These are phyloP conservation scores for Irpex rosettiformis DNA, from an alignment of 1,284 basidiomycete species.

Conservation along the genomic window DNA sequence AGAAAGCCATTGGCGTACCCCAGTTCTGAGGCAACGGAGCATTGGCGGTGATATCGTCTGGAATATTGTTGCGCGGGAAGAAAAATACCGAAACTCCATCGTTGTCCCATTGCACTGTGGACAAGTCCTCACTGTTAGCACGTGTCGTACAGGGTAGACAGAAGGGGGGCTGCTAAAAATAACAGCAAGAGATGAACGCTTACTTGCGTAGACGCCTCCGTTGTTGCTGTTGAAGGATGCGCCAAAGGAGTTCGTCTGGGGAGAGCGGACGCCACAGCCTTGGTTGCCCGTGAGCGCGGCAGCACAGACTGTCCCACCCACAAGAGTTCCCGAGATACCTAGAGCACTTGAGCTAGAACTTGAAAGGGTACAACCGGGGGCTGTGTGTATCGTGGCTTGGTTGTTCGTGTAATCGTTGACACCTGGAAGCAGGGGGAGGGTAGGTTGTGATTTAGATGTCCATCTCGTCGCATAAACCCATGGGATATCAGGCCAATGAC, in stretches of 20 bases:
- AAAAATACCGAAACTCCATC: conserved; percentile 78
- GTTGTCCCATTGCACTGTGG: conserved; percentile 70
- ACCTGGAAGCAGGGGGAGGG: conserved; percentile 22
- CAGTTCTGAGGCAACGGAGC: conserved; percentile 69
- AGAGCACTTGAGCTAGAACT: conserved; percentile 46
- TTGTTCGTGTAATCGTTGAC: conserved; percentile 77
- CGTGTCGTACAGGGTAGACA: not conserved
- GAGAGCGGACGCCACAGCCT: conserved; percentile 65
- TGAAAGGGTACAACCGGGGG: conserved; percentile 64
- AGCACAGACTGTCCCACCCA: conserved; percentile 68
- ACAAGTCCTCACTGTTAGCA: not conserved
- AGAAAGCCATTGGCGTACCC: conserved; percentile 74
- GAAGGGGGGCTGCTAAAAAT: not conserved
- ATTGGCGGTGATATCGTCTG: conserved; percentile 67
- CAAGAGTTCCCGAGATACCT: conserved; percentile 54
- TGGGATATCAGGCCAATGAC: not conserved
- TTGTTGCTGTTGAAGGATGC: conserved; percentile 65
- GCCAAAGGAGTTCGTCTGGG: conserved; percentile 54
- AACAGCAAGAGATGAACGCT: conserved; percentile 26
- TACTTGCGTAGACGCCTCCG: conserved; percentile 82
- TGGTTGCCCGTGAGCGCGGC: conserved; percentile 49
- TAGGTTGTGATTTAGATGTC: conserved; percentile 81
- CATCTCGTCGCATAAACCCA: conserved; percentile 67
- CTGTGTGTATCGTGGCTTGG: conserved; percentile 79
- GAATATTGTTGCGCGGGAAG: conserved; percentile 71